Conservation (phyloP, 257 asterid genomes). For the Phtheirospermum japonicum region DNA sequence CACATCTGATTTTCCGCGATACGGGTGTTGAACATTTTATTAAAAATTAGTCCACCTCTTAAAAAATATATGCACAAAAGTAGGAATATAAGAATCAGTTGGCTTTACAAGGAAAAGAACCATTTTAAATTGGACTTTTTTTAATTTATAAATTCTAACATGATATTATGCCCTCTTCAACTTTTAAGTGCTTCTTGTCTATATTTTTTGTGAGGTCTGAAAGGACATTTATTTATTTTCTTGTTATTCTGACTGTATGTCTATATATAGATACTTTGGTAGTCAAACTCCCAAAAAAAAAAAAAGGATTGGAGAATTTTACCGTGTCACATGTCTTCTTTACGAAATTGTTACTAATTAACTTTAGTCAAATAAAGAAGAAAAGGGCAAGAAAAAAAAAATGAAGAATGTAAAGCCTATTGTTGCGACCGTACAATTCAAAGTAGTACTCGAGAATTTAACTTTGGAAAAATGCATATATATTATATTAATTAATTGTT, state of each 20-base stretch:
- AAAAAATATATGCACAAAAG: conserved; percentile 2
- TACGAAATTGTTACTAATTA: no score
- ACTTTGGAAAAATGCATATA: no score
- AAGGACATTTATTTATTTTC: not conserved
- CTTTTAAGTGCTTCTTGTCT: conserved; percentile 6
- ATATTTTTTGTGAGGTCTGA: no score
- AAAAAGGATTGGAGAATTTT: no score
- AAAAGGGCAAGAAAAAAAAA: no score
- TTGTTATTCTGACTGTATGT: conserved; percentile 12
- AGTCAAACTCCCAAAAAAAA: no score
- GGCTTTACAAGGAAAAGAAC: conserved; percentile 52
- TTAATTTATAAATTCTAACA: conserved; percentile 22
- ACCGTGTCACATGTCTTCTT: no score
- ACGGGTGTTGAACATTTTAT: conserved; percentile 47
- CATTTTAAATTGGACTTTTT: conserved; percentile 26
- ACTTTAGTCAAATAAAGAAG: no score
- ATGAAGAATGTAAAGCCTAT: no score
- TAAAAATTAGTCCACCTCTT: conserved; percentile 13
- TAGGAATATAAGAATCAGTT: conserved; percentile 43
- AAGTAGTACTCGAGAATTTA: no score
- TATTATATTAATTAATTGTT: no score
- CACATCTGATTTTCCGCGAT: conserved; percentile 48
- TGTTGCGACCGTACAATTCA: no score
- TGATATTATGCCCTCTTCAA: conserved; percentile 12
- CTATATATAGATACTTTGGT: conserved; percentile 16